phyloP scores from a whole-genome alignment of 441 rosid genomes.

The Croton laevigatus region DNA sequence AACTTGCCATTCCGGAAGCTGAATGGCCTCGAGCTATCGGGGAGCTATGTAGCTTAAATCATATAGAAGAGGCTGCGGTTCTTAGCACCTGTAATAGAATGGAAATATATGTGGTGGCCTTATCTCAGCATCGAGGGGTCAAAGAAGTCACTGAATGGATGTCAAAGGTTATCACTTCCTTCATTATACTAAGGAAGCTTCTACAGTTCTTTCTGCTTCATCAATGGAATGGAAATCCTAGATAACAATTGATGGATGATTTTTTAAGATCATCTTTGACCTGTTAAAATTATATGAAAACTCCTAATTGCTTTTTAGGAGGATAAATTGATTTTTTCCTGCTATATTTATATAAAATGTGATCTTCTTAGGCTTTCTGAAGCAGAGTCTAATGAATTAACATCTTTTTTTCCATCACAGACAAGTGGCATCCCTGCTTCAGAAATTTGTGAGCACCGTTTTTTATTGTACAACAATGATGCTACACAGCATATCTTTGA shows the following conservation, averaged over 20 bases:
- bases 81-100: constrained; percentile 97
- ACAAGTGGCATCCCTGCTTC: constrained; percentile 87
- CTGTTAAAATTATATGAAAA: neutral
- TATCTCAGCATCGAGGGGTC: constrained; percentile 94
- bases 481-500: constrained; percentile 87
- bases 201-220: neutral
- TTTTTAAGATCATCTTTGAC: neutral
- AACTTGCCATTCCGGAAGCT: constrained; percentile 97
- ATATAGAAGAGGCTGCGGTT: constrained; percentile 97
- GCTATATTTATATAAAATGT: neutral
- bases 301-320: neutral
- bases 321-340: neutral
- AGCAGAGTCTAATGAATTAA: neutral
- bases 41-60: constrained; percentile 79
- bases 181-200: neutral
- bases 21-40: constrained; percentile 95
- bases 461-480: constrained; percentile 72
- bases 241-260: neutral
- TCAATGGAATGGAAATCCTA: neutral
- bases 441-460: constrained; percentile 63
- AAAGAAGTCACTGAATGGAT: constrained; percentile 98
- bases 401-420: constrained; percentile 36
- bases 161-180: constrained; percentile 66
- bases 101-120: constrained; percentile 94
- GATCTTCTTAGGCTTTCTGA: neutral